Percentiles rank a stretch among this genome's conserved stretches.
These are phyloP conservation scores for Penicillium ochrochloron DNA, from an alignment of 495 filamentous ascomycete species.

Conservation along the genomic window DNA sequence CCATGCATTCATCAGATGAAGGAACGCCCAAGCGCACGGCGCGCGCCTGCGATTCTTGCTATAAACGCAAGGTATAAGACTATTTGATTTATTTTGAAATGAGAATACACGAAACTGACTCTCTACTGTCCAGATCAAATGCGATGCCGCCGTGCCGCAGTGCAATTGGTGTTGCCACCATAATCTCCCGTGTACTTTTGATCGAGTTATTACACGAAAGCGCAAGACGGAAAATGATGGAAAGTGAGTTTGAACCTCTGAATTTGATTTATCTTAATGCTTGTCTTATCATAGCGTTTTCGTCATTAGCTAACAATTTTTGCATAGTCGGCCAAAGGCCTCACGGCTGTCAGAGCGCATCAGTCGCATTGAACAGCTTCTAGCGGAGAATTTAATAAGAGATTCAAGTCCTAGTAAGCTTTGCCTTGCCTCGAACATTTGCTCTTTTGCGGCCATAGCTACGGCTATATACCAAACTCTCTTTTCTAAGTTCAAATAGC, in stretches of 20 bases:
- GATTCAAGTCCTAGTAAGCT: conserved; percentile 30
- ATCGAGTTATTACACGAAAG: conserved; percentile 42
- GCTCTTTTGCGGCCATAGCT: not conserved
- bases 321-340: conserved; percentile 29
- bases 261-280: not conserved
- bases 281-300: not conserved
- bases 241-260: conserved; percentile 22
- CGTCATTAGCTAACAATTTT: conserved; percentile 11
- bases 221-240: conserved; percentile 34
- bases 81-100: not conserved
- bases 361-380: conserved; percentile 46
- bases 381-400: conserved; percentile 37
- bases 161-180: conserved; percentile 62
- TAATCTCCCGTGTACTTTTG: conserved; percentile 52
- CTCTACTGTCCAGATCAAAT: conserved; percentile 50
- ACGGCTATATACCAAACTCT: not conserved
- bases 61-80: conserved; percentile 49
- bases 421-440: not conserved
- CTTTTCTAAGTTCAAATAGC: conserved; percentile 14
- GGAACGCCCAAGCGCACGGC: conserved; percentile 37
- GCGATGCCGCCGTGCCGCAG: conserved; percentile 45
- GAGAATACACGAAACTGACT: not conserved
- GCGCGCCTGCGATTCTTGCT: conserved; percentile 57
- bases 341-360: conserved; percentile 45
- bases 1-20: conserved; percentile 25